These are phyloP conservation scores for Firmiana major DNA, from an alignment of 345 rosid species.

Conservation along the genomic window DNA sequence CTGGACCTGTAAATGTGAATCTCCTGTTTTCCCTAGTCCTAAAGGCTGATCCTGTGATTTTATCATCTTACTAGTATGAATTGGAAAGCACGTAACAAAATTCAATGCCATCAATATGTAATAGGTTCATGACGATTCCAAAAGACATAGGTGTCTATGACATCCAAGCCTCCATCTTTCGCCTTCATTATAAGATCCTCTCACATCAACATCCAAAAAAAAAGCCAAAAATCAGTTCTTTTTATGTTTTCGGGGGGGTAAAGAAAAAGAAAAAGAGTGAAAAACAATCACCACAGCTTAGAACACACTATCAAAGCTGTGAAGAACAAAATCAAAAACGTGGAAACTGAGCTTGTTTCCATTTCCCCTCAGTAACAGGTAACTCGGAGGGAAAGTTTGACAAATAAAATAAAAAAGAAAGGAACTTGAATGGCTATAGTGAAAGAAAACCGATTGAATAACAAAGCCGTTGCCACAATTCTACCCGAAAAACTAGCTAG, in stretches of 20 bases:
- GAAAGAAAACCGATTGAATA: not conserved
- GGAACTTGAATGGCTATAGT: not conserved
- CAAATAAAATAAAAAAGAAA: not conserved
- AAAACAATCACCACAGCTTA: slow-evolving; percentile 40
- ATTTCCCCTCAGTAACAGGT: slow-evolving; percentile 22
- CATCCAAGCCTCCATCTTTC: slow-evolving; percentile 92
- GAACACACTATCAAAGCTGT: slow-evolving; percentile 37
- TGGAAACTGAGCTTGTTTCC: slow-evolving; percentile 59
- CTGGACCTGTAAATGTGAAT: slow-evolving; percentile 53
- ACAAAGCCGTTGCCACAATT: not conserved
- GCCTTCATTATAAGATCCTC: slow-evolving; percentile 87
- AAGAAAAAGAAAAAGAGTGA: not conserved
- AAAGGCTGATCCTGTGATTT: slow-evolving; percentile 70
- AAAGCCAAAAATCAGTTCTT: slow-evolving; percentile 3
- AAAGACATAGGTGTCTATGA: slow-evolving; percentile 88
- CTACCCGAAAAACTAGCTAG: not conserved
- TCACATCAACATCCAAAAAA: slow-evolving; percentile 63
- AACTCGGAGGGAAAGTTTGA: slow-evolving; percentile 10
- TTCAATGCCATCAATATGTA: not conserved
- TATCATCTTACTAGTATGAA: not conserved
- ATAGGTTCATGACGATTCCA: slow-evolving; percentile 89
- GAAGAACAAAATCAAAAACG: slow-evolving; percentile 33
- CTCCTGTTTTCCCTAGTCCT: slow-evolving; percentile 62
- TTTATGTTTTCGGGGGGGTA: not conserved
- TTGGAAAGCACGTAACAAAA: not conserved